Evolutionary conservation across 2,329 filamentous ascomycete species (phyloP), one percentile per base, ranked within the genome.

Genomic region (Neonectria sp.): DNA sequence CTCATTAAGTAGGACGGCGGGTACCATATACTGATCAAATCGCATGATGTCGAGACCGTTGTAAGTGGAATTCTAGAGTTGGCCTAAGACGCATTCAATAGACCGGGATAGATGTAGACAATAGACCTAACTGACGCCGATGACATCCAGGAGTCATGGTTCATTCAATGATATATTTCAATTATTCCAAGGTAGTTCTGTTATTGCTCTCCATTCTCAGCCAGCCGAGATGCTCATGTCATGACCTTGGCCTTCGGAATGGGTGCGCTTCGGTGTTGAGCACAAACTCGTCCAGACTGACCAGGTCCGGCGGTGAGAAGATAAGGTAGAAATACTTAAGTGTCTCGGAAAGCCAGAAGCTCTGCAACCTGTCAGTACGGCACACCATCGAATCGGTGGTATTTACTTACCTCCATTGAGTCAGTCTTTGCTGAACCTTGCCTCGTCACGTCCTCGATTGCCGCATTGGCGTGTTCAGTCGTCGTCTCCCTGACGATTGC

Each of bases 271-370:
- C 86, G 1, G 86, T 88, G 63, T 87, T 88, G 31, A 90, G 78
- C 46, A 93, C 90, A 77, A 85, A 93, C 8, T 92, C 86, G 78
- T 94, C 92, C 75, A 94, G 78, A 74, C 86, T 91, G 52, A 93
- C 83, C 35, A 90, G 73, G 21, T 87, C 84, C 0, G 90, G 88
- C 12, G 91, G 86, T 25, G 88, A 89, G 72, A 93, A 94, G 45
- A 93, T 86, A 57, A 94, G 77, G 71, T 91, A 94, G 64, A 93
- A 93, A 71, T 94, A 94, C 79, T 93, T 94, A 66, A 94, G 80
- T n/a, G 91, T 94, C 81, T 94, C 92, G 0, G 89, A 89, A 73
- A 91, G 81, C 90, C 92, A 94, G 73, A 93, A 93, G 68, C 88
- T 91, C 82, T 94, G 86, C 6, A 46, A 7, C 2, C 2, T 1